These are phyloP conservation scores for Phascolomyces articulosus DNA, from an alignment of 371 early-diverging fungal genomes.

Conservation along the genomic window DNA sequence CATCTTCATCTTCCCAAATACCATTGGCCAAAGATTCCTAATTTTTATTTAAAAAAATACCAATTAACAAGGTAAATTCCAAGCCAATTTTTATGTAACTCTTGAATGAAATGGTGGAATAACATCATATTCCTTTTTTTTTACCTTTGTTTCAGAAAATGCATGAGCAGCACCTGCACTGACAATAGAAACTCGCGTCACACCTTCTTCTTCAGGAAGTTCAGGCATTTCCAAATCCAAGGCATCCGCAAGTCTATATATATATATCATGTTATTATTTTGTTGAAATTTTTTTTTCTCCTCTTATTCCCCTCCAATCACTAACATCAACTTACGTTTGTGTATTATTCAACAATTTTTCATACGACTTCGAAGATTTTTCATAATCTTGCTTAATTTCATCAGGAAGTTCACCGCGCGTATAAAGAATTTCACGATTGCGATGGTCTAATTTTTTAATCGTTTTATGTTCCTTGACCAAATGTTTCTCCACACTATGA, in stretches of 20 bases:
- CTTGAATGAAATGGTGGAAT: no score
- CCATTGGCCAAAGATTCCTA: conserved; percentile 55
- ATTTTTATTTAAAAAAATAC: conserved; percentile 21
- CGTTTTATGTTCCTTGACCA: conserved; percentile 75
- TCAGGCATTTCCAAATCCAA: conserved; percentile 77
- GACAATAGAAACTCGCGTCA: conserved; percentile 55
- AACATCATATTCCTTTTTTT: conserved; percentile 22
- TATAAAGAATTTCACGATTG: conserved; percentile 81
- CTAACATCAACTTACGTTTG: conserved; percentile 39
- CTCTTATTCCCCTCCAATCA: background rate
- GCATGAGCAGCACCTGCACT: conserved; percentile 35
- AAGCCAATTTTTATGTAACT: no score
- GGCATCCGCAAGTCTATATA: conserved; percentile 59
- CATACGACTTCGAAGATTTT: conserved; percentile 70
- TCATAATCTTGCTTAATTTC: conserved; percentile 82
- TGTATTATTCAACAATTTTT: conserved; percentile 66
- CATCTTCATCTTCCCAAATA: conserved; percentile 90
- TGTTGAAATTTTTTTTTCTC: background rate
- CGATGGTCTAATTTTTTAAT: conserved; percentile 76
- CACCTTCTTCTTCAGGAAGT: conserved; percentile 65
- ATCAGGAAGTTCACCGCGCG: conserved; percentile 83
- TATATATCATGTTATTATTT: background rate
- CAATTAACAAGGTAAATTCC: no score
- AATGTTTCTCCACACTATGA: conserved; percentile 62
- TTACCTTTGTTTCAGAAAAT: conserved; percentile 50